Evolutionary conservation across 768 basidiomycete genomes (phyloP), one percentile per base, ranked within the genome.

Genomic region (Suillus clintonianus): DNA sequence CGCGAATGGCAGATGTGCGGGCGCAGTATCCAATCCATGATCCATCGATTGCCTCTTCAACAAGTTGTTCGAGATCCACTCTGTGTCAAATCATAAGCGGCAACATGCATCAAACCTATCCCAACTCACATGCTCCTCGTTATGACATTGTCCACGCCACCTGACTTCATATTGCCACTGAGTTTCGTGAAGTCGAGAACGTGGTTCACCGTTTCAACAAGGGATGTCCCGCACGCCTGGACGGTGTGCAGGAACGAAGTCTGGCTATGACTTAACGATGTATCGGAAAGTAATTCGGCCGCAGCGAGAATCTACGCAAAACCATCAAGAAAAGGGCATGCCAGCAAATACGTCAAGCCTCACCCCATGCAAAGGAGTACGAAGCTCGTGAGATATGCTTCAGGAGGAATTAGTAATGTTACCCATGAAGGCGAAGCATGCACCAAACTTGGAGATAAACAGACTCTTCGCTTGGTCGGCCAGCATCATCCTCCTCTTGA

Each of bases 131-230:
- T 84, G 64, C 85, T 84, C 10, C 85, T 84, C 22, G 84, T 80
- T 65, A 94, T 92, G 48, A 88, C 86, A 66, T 90, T 91, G 72
- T 92, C 88, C 9, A 89, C 85, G 45, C 90, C 89, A 32, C 90
- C 92, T 3, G 87, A 83, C 72, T 92, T 92, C 53, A 87, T 82
- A 69, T 90, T 92, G 24, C 94, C 95, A 65, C 92, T 95, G 27
- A 97, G 83, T 72, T 98, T 98, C 36, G 95, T 97, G 71, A 96
- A 98, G 74, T 98, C 96, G 32, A 98, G 80, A 6, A 98, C 96
- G 69, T 98, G 96, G 71, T 97, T 97, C 56, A 98, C 95, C 0
- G 95, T 97, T 79, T 98, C 96, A 47, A 96, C 93, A 1, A 98
- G 83, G 1, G 94, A 94, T n/a, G 91, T 96, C 15, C 95, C 95